A percentile compares a stretch with the other conserved stretches of the same genome.
Conservation (phyloP, 2,329 filamentous ascomycete species). For the Aspergillus tanneri region DNA sequence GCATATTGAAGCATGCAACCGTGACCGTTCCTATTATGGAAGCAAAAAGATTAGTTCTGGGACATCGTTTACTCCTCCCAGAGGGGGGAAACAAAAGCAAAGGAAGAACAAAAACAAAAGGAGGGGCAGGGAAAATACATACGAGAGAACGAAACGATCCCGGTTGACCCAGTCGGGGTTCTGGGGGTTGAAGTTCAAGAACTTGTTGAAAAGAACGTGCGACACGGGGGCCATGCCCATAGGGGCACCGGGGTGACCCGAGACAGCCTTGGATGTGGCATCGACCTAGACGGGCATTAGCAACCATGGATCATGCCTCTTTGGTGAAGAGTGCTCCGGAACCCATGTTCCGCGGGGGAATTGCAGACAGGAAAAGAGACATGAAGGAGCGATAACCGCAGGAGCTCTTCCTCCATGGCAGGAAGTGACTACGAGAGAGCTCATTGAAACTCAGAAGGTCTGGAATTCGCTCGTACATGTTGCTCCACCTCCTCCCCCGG, state of each 20-base stretch:
- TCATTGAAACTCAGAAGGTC: not conserved
- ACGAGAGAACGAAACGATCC: constrained; percentile 99
- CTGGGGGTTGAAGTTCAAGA: constrained; percentile 99
- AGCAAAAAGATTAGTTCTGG: constrained; percentile 14
- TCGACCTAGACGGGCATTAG: constrained; percentile 67
- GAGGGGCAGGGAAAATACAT: constrained; percentile 50
- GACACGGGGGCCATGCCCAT: constrained; percentile 95
- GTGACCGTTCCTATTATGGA: constrained; percentile 79
- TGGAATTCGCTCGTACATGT: not conserved
- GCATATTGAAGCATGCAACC: constrained; percentile 99
- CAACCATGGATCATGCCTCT: not conserved
- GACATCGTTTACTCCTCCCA: too few species aligned
- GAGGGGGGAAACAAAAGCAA: too few species aligned
- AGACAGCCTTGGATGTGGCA: constrained; percentile 95
- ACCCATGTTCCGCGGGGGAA: not conserved
- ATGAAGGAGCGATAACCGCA: not conserved
- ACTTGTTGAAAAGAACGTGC: constrained; percentile 97
- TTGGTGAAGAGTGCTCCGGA: constrained; percentile 9
- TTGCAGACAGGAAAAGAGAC: constrained; percentile 7
- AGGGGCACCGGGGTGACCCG: constrained; percentile 95
- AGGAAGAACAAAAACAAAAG: too few species aligned
- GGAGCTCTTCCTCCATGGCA: not conserved
- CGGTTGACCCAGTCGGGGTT: constrained; percentile 96
- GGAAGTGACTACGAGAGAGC: not conserved
- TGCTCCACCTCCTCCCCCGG: not conserved